Evolutionary conservation across 2,329 filamentous ascomycete genomes (phyloP).

Genomic region (Colletotrichum graminicola): DNA sequence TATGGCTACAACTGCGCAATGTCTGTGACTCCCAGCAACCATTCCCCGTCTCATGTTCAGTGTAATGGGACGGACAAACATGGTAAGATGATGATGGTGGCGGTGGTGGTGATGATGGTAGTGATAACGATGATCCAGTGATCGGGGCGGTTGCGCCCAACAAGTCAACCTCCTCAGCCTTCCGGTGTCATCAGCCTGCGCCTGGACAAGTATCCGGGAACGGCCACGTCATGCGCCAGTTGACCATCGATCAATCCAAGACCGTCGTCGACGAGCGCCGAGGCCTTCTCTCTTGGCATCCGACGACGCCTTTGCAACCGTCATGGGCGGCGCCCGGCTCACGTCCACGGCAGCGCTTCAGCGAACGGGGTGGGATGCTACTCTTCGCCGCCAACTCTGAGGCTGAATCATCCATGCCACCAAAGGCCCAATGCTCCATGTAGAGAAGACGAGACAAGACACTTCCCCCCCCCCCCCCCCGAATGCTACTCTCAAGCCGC

Average conservation of each 20-base stretch:
- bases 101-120: too few relatives aligned
- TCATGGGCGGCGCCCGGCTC: not conserved
- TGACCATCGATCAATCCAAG: not conserved
- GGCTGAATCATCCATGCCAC: not conserved
- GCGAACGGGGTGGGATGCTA: not conserved
- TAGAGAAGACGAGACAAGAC: not conserved
- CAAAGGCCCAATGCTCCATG: not conserved
- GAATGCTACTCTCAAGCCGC: not conserved
- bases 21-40: not conserved
- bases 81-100: not conserved
- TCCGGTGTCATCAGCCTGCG: constrained; percentile 7
- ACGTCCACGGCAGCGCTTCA: not conserved
- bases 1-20: not conserved
- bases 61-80: not conserved
- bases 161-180: not conserved
- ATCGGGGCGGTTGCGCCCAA: not conserved
- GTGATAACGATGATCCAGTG: too few relatives aligned
- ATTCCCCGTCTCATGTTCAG: not conserved
- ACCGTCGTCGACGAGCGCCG: not conserved
- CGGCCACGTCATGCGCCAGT: not conserved
- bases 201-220: not conserved
- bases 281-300: too few relatives aligned
- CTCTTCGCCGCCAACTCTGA: not conserved
- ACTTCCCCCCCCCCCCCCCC: not conserved
- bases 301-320: not conserved